Percentiles rank a stretch among this genome's conserved stretches.
phyloP scores from a whole-genome alignment of 768 basidiomycete species.

The Mycena albidolilacea region DNA sequence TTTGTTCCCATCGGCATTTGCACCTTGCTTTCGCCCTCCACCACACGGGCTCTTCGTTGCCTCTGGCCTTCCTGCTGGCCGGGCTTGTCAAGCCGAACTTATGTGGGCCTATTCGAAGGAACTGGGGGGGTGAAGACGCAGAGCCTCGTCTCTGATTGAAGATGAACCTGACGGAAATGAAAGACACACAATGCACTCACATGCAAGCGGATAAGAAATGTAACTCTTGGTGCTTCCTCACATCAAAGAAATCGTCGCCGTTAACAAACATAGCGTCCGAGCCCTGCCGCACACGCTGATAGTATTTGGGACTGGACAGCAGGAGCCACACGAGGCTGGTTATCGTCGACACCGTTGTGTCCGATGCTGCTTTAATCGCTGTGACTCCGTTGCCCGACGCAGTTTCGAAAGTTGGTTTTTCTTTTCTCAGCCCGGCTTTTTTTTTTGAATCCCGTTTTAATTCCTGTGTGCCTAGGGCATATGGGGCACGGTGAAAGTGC shows the following conservation, averaged over 20 bases:
- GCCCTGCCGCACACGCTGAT: constrained; percentile 42
- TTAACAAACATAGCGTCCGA: constrained; percentile 45
- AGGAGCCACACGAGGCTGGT: constrained; percentile 52
- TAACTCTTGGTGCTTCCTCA: too few relatives aligned
- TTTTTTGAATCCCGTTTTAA: too few relatives aligned
- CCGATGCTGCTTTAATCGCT: constrained; percentile 55
- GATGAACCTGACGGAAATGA: background rate
- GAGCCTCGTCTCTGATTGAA: constrained; percentile 59
- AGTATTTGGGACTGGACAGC: constrained; percentile 39
- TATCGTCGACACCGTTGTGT: constrained; percentile 48
- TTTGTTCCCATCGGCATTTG: too few relatives aligned
- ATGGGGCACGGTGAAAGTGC: too few relatives aligned
- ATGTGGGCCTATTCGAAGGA: constrained; percentile 56
- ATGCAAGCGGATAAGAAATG: too few relatives aligned
- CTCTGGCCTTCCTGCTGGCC: constrained; percentile 27
- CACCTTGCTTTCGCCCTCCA: too few relatives aligned
- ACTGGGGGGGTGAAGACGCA: constrained; percentile 66
- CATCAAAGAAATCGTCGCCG: constrained; percentile 44
- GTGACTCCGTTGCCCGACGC: constrained; percentile 55
- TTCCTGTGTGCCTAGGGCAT: too few relatives aligned
- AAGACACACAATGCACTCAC: constrained; percentile 39
- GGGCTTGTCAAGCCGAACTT: constrained; percentile 32
- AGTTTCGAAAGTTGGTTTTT: constrained; percentile 26
- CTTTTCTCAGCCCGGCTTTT: too few relatives aligned
- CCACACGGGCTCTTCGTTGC: too few relatives aligned